Conservation (phyloP, 2,329 filamentous ascomycete species). For the Periconia macrospinosa region DNA sequence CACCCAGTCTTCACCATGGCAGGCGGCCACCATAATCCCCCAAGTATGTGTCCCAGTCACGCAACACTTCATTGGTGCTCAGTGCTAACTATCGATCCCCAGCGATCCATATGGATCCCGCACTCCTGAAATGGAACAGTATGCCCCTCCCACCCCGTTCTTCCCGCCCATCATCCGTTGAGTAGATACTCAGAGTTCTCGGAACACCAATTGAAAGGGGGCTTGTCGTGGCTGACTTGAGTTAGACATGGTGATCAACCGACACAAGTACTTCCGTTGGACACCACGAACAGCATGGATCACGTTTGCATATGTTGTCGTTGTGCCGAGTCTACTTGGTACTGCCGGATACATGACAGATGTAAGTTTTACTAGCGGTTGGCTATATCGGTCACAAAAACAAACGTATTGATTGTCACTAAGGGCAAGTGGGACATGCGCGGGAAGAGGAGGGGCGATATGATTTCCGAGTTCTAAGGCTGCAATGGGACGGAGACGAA, state of each 20-base stretch:
- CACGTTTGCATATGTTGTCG: slow-evolving; percentile 73
- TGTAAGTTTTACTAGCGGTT: slow-evolving; percentile 62
- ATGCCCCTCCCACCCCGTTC: slow-evolving; percentile 46
- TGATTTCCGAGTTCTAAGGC: slow-evolving; percentile 73
- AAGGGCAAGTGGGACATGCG: slow-evolving; percentile 86
- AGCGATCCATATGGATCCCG: slow-evolving; percentile 58
- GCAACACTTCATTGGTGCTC: slow-evolving; percentile 5
- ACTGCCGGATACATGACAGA: slow-evolving; percentile 79
- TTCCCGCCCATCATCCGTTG: slow-evolving; percentile 5
- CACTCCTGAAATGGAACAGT: slow-evolving; percentile 59
- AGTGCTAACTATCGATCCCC: slow-evolving; percentile 28
- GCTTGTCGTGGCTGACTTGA: slow-evolving; percentile 8
- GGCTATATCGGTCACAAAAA: neutral
- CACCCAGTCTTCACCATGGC: slow-evolving; percentile 27
- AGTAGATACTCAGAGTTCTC: neutral
- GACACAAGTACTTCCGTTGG: slow-evolving; percentile 96
- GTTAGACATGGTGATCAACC: slow-evolving; percentile 78
- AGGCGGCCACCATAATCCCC: slow-evolving; percentile 26
- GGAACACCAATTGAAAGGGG: neutral
- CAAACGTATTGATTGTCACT: neutral
- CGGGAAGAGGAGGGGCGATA: slow-evolving; percentile 85
- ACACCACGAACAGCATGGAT: slow-evolving; percentile 80
- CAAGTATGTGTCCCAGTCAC: slow-evolving; percentile 13
- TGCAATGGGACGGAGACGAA: neutral
- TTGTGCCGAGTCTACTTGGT: slow-evolving; percentile 71